phyloP scores from a whole-genome alignment of 2,329 filamentous ascomycete species.

The Epicoccum nigrum region DNA sequence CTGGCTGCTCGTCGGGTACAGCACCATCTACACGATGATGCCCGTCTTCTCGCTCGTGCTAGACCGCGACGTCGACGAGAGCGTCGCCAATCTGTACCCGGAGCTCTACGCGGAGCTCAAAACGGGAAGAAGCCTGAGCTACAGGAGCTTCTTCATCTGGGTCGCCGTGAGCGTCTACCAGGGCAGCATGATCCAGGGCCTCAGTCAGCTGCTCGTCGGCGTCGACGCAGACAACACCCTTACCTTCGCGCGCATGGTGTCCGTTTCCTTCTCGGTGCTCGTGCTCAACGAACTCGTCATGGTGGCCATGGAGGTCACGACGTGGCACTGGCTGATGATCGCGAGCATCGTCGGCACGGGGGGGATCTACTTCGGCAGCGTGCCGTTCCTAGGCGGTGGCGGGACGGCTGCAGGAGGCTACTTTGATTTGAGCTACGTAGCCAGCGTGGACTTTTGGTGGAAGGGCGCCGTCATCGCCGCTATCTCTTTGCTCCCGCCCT shows the following conservation, averaged over 20 bases:
- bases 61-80: constrained; percentile 93
- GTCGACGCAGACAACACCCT: constrained; percentile 55
- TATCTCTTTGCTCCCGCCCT: constrained; percentile 84
- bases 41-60: constrained; percentile 93
- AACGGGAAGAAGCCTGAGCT: constrained; percentile 81
- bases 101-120: constrained; percentile 99
- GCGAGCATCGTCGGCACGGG: constrained; percentile 82
- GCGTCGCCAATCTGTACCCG: constrained; percentile 90
- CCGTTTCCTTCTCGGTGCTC: constrained; percentile 88
- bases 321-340: constrained; percentile 95
- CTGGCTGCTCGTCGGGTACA: constrained; percentile 96
- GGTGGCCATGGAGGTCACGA: constrained; percentile 95
- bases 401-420: constrained; percentile 55
- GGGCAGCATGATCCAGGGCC: constrained; percentile 92
- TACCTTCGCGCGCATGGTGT: constrained; percentile 69
- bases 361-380: constrained; percentile 75
- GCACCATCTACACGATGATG: constrained; percentile 91
- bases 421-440: constrained; percentile 81
- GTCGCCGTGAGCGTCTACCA: constrained; percentile 95
- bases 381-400: constrained; percentile 80
- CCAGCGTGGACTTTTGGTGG: constrained; percentile 86
- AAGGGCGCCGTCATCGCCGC: constrained; percentile 79
- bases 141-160: constrained; percentile 97
- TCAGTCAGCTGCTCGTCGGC: constrained; percentile 84
- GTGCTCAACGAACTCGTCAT: constrained; percentile 95